Conservation (phyloP, 345 rosid species). For the Salix udensis region DNA sequence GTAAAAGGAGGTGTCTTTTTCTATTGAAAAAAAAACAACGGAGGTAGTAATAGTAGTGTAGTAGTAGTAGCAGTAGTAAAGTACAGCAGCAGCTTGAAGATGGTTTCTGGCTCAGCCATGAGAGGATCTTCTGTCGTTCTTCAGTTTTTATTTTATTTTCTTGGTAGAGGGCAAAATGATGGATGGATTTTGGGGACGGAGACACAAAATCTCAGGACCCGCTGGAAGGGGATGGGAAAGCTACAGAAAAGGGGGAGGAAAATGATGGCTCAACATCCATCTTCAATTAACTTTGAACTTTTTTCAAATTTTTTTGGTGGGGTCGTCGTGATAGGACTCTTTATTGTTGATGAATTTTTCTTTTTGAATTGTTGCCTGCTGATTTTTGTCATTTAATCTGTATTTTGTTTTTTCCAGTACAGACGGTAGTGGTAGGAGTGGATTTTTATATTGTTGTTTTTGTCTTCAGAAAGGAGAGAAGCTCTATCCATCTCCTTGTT, state of each 20-base stretch:
- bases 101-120: slow-evolving; percentile 22
- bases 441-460: no score
- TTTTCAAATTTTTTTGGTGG: not conserved
- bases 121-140: slow-evolving; percentile 6
- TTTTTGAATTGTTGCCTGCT: no score
- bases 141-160: not conserved
- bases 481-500: no score
- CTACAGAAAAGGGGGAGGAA: not conserved
- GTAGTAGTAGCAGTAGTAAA: no score
- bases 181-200: not conserved
- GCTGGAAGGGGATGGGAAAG: not conserved
- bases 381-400: not conserved
- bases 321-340: not conserved
- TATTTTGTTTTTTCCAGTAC: not conserved
- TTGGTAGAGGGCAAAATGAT: not conserved
- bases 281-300: not conserved
- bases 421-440: no score
- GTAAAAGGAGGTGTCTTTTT: slow-evolving; percentile 13
- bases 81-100: not conserved
- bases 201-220: slow-evolving; percentile 9
- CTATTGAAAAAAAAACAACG: not conserved
- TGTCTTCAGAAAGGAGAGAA: no score
- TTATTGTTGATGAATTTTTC: not conserved
- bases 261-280: slow-evolving; percentile 9
- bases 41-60: not conserved